Percentiles rank a stretch among this genome's conserved stretches.
These are phyloP conservation scores for Ogataea methanolica DNA, from an alignment of 805 yeast species.

Conservation along the genomic window DNA sequence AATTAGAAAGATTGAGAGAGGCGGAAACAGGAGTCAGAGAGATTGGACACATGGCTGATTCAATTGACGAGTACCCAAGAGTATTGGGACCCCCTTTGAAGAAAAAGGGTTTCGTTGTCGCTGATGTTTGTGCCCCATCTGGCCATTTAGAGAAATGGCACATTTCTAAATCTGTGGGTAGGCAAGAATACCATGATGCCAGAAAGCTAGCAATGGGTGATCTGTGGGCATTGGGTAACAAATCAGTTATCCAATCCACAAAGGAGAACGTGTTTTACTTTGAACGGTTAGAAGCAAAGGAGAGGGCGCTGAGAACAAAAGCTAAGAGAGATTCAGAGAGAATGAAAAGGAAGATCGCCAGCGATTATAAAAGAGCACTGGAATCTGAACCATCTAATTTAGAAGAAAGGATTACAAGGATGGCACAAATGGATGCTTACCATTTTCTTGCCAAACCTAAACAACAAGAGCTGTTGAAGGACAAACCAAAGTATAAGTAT, in stretches of 20 bases:
- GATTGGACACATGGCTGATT: slow-evolving; percentile 25
- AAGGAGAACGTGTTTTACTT: slow-evolving; percentile 29
- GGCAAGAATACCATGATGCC: slow-evolving; percentile 81
- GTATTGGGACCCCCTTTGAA: slow-evolving; percentile 68
- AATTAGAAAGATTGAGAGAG: slow-evolving; percentile 14
- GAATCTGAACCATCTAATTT: slow-evolving; percentile 19
- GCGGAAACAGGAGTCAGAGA: slow-evolving; percentile 12
- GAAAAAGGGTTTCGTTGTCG: slow-evolving; percentile 74
- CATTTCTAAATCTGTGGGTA: slow-evolving; percentile 71
- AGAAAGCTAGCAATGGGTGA: slow-evolving; percentile 84
- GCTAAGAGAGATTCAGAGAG: slow-evolving; percentile 23
- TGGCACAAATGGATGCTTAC: slow-evolving; percentile 27
- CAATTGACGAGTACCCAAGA: slow-evolving; percentile 59
- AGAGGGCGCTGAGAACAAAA: slow-evolving; percentile 21
- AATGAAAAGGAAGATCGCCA: slow-evolving; percentile 19
- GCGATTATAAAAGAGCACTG: slow-evolving; percentile 23
- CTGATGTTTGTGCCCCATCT: slow-evolving; percentile 73
- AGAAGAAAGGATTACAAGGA: slow-evolving; percentile 15
- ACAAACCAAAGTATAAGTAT: slow-evolving; percentile 15
- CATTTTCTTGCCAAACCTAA: slow-evolving; percentile 24
- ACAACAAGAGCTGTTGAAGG: slow-evolving; percentile 21
- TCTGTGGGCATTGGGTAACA: slow-evolving; percentile 74
- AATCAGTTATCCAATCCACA: slow-evolving; percentile 39
- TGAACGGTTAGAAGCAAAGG: slow-evolving; percentile 32
- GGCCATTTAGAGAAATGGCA: slow-evolving; percentile 87